These are phyloP conservation scores for Komagataella populi DNA, from an alignment of 805 yeast species.

Conservation along the genomic window DNA sequence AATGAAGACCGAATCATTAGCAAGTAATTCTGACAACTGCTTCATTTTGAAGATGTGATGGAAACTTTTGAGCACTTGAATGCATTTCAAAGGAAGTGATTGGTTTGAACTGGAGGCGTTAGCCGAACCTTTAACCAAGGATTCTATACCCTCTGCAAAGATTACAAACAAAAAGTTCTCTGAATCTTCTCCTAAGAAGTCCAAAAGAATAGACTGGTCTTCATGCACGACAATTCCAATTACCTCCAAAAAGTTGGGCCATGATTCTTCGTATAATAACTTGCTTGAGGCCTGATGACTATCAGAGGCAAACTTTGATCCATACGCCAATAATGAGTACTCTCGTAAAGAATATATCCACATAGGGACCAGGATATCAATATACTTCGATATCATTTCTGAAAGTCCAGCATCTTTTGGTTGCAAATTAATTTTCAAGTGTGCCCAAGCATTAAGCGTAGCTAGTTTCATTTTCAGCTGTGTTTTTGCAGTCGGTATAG, in stretches of 20 bases:
- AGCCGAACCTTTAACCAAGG: conserved; percentile 33
- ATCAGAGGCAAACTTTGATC: conserved; percentile 14
- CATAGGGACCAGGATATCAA: conserved; percentile 48
- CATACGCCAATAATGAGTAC: conserved; percentile 52
- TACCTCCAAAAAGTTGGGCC: conserved; percentile 72
- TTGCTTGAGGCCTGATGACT: conserved; percentile 31
- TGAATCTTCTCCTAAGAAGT: conserved; percentile 40
- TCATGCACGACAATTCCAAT: conserved; percentile 50
- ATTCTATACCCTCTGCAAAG: conserved; percentile 75
- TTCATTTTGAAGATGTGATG: conserved; percentile 19
- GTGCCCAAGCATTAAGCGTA: conserved; percentile 64
- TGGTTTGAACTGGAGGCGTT: conserved; percentile 7
- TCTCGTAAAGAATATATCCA: conserved; percentile 75
- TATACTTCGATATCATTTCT: conserved; percentile 39
- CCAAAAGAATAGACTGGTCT: conserved; percentile 28
- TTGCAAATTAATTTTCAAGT: conserved; percentile 24
- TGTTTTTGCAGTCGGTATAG: conserved; percentile 27
- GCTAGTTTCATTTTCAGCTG: conserved; percentile 44
- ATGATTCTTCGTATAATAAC: conserved; percentile 38
- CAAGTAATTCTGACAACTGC: conserved; percentile 36
- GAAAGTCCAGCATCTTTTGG: conserved; percentile 29
- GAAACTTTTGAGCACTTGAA: conserved; percentile 1
- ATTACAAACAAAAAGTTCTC: conserved; percentile 63
- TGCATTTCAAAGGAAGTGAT: conserved; percentile 8
- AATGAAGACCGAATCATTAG: conserved; percentile 48